Evolutionary conservation across 1,284 basidiomycete genomes (phyloP).

Genomic region (Boletus austroedulis): DNA sequence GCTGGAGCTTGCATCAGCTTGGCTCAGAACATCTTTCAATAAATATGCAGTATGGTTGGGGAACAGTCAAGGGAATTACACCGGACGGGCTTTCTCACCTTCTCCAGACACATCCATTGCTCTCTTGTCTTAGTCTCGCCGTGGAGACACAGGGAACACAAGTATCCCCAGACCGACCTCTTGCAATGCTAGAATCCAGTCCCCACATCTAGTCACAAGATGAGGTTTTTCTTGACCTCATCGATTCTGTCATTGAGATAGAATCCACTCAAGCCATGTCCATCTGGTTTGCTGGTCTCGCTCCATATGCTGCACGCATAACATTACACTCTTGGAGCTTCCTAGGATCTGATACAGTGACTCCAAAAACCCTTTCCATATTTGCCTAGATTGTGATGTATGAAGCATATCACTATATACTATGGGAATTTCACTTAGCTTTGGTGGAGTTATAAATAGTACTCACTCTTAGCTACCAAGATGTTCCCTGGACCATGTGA

Average conservation of each 20-base stretch:
- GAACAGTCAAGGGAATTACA: not conserved
- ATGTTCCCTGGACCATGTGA: too few relatives aligned
- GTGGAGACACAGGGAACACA: not conserved
- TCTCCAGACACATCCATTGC: not conserved
- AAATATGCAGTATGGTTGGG: not conserved
- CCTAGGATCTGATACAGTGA: too few relatives aligned
- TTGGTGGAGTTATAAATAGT: too few relatives aligned
- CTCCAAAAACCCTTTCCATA: too few relatives aligned
- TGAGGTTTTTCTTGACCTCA: not conserved
- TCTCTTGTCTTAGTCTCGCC: not conserved
- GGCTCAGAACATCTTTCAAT: not conserved
- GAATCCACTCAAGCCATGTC: not conserved
- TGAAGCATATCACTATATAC: too few relatives aligned
- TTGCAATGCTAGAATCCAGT: not conserved
- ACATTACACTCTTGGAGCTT: too few relatives aligned
- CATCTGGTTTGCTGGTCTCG: not conserved
- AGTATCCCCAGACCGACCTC: not conserved
- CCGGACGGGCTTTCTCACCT: not conserved
- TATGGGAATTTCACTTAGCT: too few relatives aligned
- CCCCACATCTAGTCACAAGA: not conserved
- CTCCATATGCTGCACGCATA: too few relatives aligned
- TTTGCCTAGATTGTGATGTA: too few relatives aligned
- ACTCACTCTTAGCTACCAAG: too few relatives aligned
- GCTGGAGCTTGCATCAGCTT: not conserved
- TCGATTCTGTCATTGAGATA: not conserved